phyloP scores from a whole-genome alignment of 176 grass and related monocot species.

The Cymbopogon citratus region DNA sequence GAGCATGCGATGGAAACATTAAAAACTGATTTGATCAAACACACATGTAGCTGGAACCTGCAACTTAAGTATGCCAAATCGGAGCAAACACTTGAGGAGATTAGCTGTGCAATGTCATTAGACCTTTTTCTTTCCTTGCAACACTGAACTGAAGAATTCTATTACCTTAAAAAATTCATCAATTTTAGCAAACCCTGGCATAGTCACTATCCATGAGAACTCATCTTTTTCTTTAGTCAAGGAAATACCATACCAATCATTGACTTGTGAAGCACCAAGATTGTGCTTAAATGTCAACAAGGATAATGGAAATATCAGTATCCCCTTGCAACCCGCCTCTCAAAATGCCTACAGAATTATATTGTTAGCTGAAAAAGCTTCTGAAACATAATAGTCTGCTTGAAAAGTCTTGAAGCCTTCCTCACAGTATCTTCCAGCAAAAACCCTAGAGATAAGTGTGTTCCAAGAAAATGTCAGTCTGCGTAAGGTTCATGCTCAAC shows the following conservation, averaged over 20 bases:
- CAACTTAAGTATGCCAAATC: conserved; percentile 33
- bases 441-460: conserved; percentile 42
- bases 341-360: conserved; percentile 34
- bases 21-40: conserved; percentile 35
- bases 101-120: conserved; percentile 26
- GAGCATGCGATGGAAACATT: too few relatives aligned
- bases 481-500: conserved; percentile 23
- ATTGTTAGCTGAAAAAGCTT: conserved; percentile 30
- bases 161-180: conserved; percentile 33
- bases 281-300: conserved; percentile 41
- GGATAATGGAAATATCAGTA: conserved; percentile 32
- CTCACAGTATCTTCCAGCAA: conserved; percentile 30
- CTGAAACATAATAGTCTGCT: conserved; percentile 18
- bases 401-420: conserved; percentile 39
- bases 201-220: conserved; percentile 38
- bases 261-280: conserved; percentile 33
- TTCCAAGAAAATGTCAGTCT: conserved; percentile 46
- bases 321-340: conserved; percentile 37
- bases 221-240: conserved; percentile 35
- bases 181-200: conserved; percentile 31
- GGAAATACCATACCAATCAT: conserved; percentile 16
- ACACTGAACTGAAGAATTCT: conserved; percentile 29
- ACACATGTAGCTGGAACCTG: conserved; percentile 39
- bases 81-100: conserved; percentile 27
- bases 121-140: conserved; percentile 27